These are phyloP conservation scores for Hypoxylon sp. DNA, from an alignment of 2,329 filamentous ascomycete genomes.

Conservation along the genomic window DNA sequence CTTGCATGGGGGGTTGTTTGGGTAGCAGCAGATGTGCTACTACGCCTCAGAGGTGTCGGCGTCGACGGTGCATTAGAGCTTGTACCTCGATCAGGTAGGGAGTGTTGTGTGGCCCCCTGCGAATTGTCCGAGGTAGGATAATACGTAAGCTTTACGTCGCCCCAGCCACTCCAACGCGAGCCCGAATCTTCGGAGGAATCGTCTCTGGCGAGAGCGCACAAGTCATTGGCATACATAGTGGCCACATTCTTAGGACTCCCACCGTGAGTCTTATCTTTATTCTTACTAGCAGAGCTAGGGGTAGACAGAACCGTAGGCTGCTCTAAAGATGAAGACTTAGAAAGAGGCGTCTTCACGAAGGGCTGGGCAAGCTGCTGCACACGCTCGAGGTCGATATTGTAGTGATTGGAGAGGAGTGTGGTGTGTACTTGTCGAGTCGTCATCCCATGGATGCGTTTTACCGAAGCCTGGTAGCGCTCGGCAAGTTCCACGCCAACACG, in stretches of 20 bases:
- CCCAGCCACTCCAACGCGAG: constrained; percentile 80
- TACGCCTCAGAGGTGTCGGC: constrained; percentile 81
- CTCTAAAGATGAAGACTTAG: constrained; percentile 65
- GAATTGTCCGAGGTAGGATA: constrained; percentile 69
- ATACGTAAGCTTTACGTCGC: constrained; percentile 84
- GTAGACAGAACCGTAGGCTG: constrained; percentile 66
- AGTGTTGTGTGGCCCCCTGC: constrained; percentile 48
- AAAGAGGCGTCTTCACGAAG: constrained; percentile 79
- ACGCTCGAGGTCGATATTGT: constrained; percentile 82
- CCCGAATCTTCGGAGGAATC: constrained; percentile 57
- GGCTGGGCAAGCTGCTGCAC: constrained; percentile 87
- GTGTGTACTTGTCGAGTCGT: constrained; percentile 77
- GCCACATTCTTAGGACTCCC: constrained; percentile 64
- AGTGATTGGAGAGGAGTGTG: constrained; percentile 86
- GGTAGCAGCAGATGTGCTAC: constrained; percentile 67
- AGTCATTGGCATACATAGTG: constrained; percentile 83
- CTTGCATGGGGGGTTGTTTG: constrained; percentile 56
- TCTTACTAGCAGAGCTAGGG: constrained; percentile 74
- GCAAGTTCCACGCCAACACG: constrained; percentile 88
- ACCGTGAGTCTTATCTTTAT: constrained; percentile 76
- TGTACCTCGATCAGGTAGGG: constrained; percentile 53
- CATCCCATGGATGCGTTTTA: constrained; percentile 78
- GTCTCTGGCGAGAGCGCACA: constrained; percentile 80
- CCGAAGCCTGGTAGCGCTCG: constrained; percentile 91
- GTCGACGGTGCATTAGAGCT: constrained; percentile 72